A percentile compares a stretch with the other conserved stretches of the same genome.
Evolutionary conservation across 1,284 basidiomycete species (phyloP).

Genomic region (Ceratobasidium sp.): DNA sequence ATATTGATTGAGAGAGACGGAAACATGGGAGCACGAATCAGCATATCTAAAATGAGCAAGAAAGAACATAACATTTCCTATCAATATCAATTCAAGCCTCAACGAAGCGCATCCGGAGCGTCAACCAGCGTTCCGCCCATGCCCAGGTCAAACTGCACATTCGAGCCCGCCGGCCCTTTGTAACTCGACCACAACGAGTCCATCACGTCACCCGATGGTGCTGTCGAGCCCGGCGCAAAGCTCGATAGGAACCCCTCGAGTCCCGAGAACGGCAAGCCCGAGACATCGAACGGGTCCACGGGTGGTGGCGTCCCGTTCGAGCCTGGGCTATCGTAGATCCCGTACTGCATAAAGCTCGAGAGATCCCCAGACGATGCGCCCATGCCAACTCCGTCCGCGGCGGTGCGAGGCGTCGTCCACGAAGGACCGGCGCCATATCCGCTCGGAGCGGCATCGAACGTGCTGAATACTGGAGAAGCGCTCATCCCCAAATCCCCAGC

Average conservation of each 20-base stretch:
- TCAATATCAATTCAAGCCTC: background rate
- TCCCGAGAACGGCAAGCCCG: conserved; percentile 34
- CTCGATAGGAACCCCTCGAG: conserved; percentile 39
- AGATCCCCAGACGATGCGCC: conserved; percentile 3
- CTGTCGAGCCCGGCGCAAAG: conserved; percentile 29
- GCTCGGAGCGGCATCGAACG: conserved; percentile 13
- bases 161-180: conserved; percentile 33
- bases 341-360: conserved; percentile 35
- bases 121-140: conserved; percentile 33
- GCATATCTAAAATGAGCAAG: conserved; percentile 20
- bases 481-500: conserved; percentile 28
- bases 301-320: conserved; percentile 35
- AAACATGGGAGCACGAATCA: background rate
- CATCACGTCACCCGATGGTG: conserved; percentile 35
- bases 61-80: conserved; percentile 9
- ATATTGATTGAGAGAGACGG: background rate
- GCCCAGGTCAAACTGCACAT: conserved; percentile 30
- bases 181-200: conserved; percentile 37
- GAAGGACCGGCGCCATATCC: conserved; percentile 24
- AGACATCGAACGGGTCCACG: conserved; percentile 36
- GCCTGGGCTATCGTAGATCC: conserved; percentile 35
- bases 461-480: conserved; percentile 29
- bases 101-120: conserved; percentile 22
- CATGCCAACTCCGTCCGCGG: conserved; percentile 21
- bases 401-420: conserved; percentile 33